Evolutionary conservation across 1,284 basidiomycete species (phyloP), one percentile per base, ranked within the genome.

Genomic region (Ceratobasidium sp.): DNA sequence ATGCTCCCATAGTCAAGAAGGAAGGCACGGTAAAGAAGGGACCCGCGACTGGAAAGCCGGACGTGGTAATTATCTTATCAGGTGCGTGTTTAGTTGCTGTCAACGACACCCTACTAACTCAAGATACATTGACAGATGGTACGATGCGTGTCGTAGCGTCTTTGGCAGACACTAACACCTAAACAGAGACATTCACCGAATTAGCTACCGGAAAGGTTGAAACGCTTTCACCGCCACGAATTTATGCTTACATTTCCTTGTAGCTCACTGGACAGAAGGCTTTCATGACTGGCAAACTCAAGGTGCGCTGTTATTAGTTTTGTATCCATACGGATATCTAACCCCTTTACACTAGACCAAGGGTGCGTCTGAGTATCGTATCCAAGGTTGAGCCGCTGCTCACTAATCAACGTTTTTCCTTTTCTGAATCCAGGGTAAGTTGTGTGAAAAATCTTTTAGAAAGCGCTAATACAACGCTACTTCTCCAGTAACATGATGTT

Each of bases 241-340:
- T 50, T 38, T n/a, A 12, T 22, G 50, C 17, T 60, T 13, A 65
- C 15, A 1, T 64, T 15, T 45, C 58, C 7, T 29, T 56, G 2
- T 71, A 2, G 89, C 80, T 89, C 34, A 90, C 93, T 75, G 94
- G 92, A 8, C 95, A 97, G 79, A 95, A 94, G 79, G 93, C 93
- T 25, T 96, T 94, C 82, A 93, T 96, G 91, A 92, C 91, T 15
- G 94, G 94, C 22, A 92, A 92, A 77, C 85, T 96, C 70, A 83
- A 82, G 74, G 81, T 77, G 70, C 72, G 77, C 71, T 73, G 72
- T 43, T 71, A 72, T 29, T 67, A 68, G 68, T 29, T 10, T 29
- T 58, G 25, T 32, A 38, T 2, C 20, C 20, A 27, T 29, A 53
- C 6, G 42, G 34, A 8, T 4, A 40, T 4, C 58, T 68, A 47